Evolutionary conservation across 2,329 filamentous ascomycete species (phyloP).

Genomic region (Ambrosiella xylebori): DNA sequence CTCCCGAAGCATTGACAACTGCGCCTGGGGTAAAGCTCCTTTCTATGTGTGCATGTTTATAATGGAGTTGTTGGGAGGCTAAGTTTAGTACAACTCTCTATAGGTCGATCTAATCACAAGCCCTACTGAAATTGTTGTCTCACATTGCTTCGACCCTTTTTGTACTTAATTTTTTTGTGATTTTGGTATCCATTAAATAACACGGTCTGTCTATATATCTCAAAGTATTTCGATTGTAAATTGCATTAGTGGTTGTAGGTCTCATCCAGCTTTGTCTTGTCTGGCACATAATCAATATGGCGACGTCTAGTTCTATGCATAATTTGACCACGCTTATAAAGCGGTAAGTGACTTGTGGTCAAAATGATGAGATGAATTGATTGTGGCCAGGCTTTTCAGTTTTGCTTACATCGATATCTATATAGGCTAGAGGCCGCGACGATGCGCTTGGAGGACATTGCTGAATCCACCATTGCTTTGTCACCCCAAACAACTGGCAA

Average conservation of each 20-base stretch:
- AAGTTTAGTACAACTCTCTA: no score
- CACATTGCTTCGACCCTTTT: no score
- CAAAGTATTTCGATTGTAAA: no score
- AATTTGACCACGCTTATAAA: constrained; percentile 96
- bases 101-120: no score
- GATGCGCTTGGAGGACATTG: constrained; percentile 89
- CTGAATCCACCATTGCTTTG: constrained; percentile 51
- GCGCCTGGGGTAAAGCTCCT: not conserved
- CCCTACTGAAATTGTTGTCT: no score
- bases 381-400: not conserved
- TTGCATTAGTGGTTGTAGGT: not conserved
- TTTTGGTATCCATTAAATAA: no score
- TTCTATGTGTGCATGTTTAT: not conserved
- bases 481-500: constrained; percentile 30
- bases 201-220: no score
- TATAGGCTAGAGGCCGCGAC: constrained; percentile 89
- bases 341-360: constrained; percentile 42
- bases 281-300: constrained; percentile 32
- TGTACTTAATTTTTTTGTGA: no score
- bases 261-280: not conserved
- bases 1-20: not conserved
- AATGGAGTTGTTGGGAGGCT: no score
- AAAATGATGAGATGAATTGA: not conserved
- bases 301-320: constrained; percentile 71
- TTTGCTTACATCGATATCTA: no score